phyloP scores from a whole-genome alignment of 139 green algal species.

The Coccomyxa sp. region DNA sequence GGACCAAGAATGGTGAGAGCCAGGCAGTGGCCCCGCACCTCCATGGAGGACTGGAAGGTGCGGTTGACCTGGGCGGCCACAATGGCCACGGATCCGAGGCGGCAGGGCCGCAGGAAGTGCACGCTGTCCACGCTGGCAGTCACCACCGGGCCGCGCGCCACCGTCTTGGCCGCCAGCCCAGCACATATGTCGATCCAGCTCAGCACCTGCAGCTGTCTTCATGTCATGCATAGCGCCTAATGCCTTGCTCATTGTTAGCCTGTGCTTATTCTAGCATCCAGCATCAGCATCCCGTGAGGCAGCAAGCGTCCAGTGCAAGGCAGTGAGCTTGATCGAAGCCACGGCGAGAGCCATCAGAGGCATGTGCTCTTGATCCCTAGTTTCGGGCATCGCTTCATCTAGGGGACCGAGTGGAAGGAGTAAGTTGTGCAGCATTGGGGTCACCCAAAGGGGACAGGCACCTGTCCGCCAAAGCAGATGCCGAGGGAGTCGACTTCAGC shows the following conservation, averaged over 20 bases:
- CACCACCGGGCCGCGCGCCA: constrained; percentile 65
- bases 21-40: constrained; percentile 30
- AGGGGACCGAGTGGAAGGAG: no score
- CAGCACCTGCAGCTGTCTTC: constrained; percentile 50
- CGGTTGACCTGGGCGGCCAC: constrained; percentile 78
- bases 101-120: constrained; percentile 66
- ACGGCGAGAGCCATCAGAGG: no score
- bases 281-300: not conserved
- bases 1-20: no score
- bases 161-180: constrained; percentile 72
- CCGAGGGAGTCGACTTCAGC: constrained; percentile 49
- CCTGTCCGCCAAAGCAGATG: constrained; percentile 64
- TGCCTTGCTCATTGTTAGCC: not conserved
- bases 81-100: constrained; percentile 60
- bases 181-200: constrained; percentile 82
- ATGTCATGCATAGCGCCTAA: not conserved
- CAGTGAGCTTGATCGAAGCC: no score
- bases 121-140: constrained; percentile 71
- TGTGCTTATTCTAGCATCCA: not conserved
- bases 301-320: no score
- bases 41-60: constrained; percentile 70
- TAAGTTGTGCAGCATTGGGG: no score
- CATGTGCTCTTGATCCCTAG: no score
- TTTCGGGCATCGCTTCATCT: no score
- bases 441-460: not conserved